A percentile compares a stretch with the other conserved stretches of the same genome.
Conservation (phyloP, 2,329 filamentous ascomycete species). For the Setomelanomma holmii region DNA sequence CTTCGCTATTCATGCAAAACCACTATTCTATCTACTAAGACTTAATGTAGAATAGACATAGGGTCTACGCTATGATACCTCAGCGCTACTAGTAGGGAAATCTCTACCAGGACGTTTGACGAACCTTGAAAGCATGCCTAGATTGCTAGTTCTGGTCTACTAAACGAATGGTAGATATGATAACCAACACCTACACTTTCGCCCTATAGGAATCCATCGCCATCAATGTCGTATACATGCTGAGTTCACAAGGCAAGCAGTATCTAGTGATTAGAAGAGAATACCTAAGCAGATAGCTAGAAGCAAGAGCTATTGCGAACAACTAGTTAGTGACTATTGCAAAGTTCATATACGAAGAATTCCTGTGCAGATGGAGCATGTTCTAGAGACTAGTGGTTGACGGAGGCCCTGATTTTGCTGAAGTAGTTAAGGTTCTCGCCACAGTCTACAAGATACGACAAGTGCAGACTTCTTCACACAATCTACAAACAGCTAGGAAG, state of each 20-base stretch:
- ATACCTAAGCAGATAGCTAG: background rate
- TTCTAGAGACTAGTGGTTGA: background rate
- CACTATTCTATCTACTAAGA: background rate
- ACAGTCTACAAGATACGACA: background rate
- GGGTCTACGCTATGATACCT: background rate
- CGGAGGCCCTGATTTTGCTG: background rate
- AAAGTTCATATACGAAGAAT: background rate
- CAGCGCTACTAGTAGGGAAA: background rate
- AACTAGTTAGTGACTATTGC: background rate
- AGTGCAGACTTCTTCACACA: background rate
- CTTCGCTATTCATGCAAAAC: background rate
- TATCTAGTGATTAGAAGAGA: background rate
- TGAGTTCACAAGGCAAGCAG: background rate
- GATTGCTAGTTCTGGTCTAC: background rate
- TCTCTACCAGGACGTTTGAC: background rate
- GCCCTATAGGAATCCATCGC: background rate
- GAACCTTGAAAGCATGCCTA: background rate
- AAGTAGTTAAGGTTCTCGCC: background rate
- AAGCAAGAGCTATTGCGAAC: background rate
- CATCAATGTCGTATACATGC: conserved; percentile 1
- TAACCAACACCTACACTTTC: background rate
- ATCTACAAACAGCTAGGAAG: background rate
- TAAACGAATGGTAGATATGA: background rate
- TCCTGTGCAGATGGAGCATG: background rate
- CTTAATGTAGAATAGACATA: background rate